Evolutionary conservation across 768 basidiomycete genomes (phyloP).

Genomic region (Pleurotus djamor): DNA sequence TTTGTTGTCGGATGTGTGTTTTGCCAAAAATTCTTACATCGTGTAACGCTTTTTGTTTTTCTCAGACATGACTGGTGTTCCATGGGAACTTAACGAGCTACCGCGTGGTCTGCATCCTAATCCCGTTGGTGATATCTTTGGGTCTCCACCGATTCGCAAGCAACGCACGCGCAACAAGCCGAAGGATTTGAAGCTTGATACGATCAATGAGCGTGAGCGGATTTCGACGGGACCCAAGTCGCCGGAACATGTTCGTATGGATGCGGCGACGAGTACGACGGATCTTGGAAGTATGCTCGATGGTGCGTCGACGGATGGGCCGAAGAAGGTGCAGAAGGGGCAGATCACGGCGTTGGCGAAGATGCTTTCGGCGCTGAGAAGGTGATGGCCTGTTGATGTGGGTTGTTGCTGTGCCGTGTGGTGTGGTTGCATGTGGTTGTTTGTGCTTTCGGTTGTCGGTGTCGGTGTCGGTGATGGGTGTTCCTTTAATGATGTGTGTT

Average conservation of each 20-base stretch:
- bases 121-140: slow-evolving; percentile 62
- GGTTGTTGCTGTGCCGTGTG: background rate
- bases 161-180: slow-evolving; percentile 58
- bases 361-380: slow-evolving; percentile 83
- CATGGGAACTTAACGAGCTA: slow-evolving; percentile 69
- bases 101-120: slow-evolving; percentile 65
- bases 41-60: slow-evolving; percentile 11
- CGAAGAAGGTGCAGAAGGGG: slow-evolving; percentile 83
- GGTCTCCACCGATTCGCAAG: slow-evolving; percentile 60
- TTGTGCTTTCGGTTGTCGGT: background rate
- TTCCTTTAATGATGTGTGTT: background rate
- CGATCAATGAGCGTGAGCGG: slow-evolving; percentile 66
- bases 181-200: slow-evolving; percentile 67
- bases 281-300: slow-evolving; percentile 52
- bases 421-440: background rate
- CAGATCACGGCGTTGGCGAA: slow-evolving; percentile 90
- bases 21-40: background rate
- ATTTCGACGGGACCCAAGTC: slow-evolving; percentile 32
- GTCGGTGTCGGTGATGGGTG: too few species aligned
- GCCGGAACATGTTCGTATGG: slow-evolving; percentile 48
- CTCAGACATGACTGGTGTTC: slow-evolving; percentile 73
- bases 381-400: slow-evolving; percentile 30
- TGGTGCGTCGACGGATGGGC: slow-evolving; percentile 34
- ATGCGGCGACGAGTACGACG: slow-evolving; percentile 75
- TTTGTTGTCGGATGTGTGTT: background rate